A percentile compares a stretch with the other conserved stretches of the same genome.
Conservation (phyloP, 1,284 basidiomycete species). For the Apiotrichum brassicae region DNA sequence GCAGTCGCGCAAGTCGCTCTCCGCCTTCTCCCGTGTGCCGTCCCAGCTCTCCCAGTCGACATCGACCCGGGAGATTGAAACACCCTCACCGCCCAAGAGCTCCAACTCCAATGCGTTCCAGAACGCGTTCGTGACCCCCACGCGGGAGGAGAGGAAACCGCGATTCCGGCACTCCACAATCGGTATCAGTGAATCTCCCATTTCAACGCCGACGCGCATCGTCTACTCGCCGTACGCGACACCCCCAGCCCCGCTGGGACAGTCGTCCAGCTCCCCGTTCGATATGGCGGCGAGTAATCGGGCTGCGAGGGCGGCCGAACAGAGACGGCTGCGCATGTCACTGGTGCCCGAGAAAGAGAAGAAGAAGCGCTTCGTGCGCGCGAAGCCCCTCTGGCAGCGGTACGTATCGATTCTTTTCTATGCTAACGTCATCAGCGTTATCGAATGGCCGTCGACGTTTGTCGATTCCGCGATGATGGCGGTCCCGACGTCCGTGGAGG, state of each 20-base stretch:
- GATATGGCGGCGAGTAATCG: conserved; percentile 36
- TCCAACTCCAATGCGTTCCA: background rate
- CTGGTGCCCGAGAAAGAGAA: conserved; percentile 2
- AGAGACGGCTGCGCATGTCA: conserved; percentile 4
- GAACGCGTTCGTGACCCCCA: conserved; percentile 11
- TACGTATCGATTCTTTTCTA: conserved; percentile 15
- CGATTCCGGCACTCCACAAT: background rate
- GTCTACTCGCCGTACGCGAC: conserved; percentile 36
- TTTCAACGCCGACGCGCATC: conserved; percentile 6
- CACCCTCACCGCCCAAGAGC: background rate
- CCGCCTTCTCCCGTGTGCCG: conserved; percentile 36
- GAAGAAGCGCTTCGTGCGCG: conserved; percentile 35
- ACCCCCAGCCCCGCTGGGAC: conserved; percentile 31
- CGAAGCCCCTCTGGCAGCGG: conserved; percentile 32
- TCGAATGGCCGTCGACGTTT: conserved; percentile 21
- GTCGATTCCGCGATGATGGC: conserved; percentile 25
- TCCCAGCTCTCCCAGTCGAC: conserved; percentile 30
- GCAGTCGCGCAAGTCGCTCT: conserved; percentile 29
- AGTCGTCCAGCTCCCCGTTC: conserved; percentile 34
- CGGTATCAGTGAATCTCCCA: background rate
- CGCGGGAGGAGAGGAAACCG: background rate
- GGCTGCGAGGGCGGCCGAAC: conserved; percentile 21
- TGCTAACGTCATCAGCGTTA: conserved; percentile 19
- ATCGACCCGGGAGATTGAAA: conserved; percentile 1
- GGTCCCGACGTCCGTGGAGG: conserved; percentile 27